Evolutionary conservation across 495 filamentous ascomycete genomes (phyloP), one percentile per base, ranked within the genome.

Genomic region (Trichocladium uniseriatum): DNA sequence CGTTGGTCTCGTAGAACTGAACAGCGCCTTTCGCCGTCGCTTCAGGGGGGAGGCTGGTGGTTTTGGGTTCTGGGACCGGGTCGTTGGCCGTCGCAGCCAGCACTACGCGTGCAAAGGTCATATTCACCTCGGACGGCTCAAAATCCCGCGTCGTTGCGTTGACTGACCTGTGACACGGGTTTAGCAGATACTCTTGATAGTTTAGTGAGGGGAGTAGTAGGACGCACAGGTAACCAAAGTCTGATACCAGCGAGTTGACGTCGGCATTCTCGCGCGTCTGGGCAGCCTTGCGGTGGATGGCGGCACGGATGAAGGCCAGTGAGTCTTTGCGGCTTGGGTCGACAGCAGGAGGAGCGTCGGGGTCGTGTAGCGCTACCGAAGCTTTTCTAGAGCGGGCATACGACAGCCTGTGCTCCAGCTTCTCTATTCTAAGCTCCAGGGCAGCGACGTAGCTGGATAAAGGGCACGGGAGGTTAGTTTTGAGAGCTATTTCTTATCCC

Each of bases 111-210:
- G 87, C 86, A 70, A 94, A 95, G 6, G 87, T 90, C 72, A 92
- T 89, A 53, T 80, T 83, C 39, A 76, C 79, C 20, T 86, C 81
- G 43, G 90, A 89, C 8, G 87, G 86, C 62, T 90, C 82, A 57
- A 94, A 97, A 64, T 95, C 90, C 47, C 88, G 76, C 5, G 90
- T 89, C 3, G 88, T 92, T 22, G 90, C 87, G 70, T 92, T 94
- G 57, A 97, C 82, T 6, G 89, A 85, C 46, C 87, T 94, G 51
- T 1, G 39, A 18, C 15, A 0, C 5, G 6, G 29, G 22, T 43
- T 64, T 40, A 60, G 49, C 19, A 50, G 15, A 35, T 1, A 29
- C 10, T 28, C 36, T 10, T 36, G 10, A 45, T 29, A 13, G 28
- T 15, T 20, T 20, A 14, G 16, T 15, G 4, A 20, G 5, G 1